These are phyloP conservation scores for Onygenales sp. DNA, from an alignment of 2,329 filamentous ascomycete genomes.

Conservation along the genomic window DNA sequence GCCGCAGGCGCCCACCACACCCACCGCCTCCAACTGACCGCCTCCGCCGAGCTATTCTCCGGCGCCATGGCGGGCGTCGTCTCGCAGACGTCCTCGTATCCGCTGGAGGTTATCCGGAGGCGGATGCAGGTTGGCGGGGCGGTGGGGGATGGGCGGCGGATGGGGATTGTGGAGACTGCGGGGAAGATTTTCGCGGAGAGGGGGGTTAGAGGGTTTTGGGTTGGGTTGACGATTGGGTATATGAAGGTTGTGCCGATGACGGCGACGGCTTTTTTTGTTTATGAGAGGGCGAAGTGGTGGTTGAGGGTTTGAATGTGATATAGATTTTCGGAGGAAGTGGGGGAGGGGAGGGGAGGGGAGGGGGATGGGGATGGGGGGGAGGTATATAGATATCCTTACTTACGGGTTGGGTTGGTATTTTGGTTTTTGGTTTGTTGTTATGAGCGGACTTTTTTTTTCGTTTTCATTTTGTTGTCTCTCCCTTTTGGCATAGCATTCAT, in stretches of 20 bases:
- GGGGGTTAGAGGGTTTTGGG: slow-evolving; percentile 76
- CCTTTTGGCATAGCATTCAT: background rate
- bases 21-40: slow-evolving; percentile 62
- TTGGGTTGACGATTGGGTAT: slow-evolving; percentile 90
- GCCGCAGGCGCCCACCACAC: slow-evolving; percentile 35
- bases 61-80: slow-evolving; percentile 82
- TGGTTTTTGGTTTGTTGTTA: background rate
- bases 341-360: background rate
- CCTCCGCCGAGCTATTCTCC: slow-evolving; percentile 76
- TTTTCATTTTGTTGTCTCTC: background rate
- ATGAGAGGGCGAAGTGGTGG: slow-evolving; percentile 54
- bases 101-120: slow-evolving; percentile 81
- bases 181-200: slow-evolving; percentile 63
- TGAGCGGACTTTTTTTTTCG: background rate
- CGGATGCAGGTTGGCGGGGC: slow-evolving; percentile 96
- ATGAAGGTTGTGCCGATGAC: slow-evolving; percentile 87
- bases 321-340: background rate
- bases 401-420: background rate
- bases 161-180: slow-evolving; percentile 71
- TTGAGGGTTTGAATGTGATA: slow-evolving; percentile 49
- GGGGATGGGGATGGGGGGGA: background rate
- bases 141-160: slow-evolving; percentile 74
- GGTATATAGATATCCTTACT: background rate
- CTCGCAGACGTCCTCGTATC: slow-evolving; percentile 87
- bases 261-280: slow-evolving; percentile 62